phyloP scores from a whole-genome alignment of 164 flowering plant species.

The Hamamelis virginiana region DNA sequence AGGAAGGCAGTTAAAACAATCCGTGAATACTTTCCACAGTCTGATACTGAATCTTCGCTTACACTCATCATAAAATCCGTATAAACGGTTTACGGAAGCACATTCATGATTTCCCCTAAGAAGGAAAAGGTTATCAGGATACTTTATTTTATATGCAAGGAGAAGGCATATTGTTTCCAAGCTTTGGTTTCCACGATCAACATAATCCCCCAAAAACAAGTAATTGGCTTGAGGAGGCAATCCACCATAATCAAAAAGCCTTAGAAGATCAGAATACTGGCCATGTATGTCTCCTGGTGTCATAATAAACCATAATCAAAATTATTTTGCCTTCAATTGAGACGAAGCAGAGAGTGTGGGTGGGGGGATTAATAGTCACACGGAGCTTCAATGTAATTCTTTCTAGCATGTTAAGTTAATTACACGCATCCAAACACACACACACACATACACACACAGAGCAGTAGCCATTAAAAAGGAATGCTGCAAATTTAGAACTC shows the following conservation, averaged over 20 bases:
- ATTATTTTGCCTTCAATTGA: neutral
- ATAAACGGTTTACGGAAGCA: constrained; percentile 30
- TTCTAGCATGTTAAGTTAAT: too few species aligned
- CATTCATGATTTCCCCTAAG: constrained; percentile 37
- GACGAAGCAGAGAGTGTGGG: too few species aligned
- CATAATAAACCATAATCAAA: neutral
- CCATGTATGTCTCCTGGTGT: constrained; percentile 37
- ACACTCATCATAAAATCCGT: constrained; percentile 35
- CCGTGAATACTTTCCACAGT: constrained; percentile 28
- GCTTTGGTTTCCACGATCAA: constrained; percentile 36
- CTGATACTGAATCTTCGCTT: constrained; percentile 29
- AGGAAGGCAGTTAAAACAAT: constrained; percentile 36
- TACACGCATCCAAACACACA: too few species aligned
- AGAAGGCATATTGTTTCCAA: constrained; percentile 36
- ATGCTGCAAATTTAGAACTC: too few species aligned
- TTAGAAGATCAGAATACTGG: constrained; percentile 34
- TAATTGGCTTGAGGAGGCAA: constrained; percentile 34
- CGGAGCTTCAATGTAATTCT: too few species aligned
- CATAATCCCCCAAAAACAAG: constrained; percentile 38
- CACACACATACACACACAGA: too few species aligned
- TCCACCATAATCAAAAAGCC: constrained; percentile 38
- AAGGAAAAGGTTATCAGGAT: constrained; percentile 34
- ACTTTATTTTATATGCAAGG: constrained; percentile 35
- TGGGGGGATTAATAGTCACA: too few species aligned
- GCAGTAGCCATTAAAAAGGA: too few species aligned